These are phyloP conservation scores for Pichia pseudocactophila DNA, from an alignment of 805 yeast species.

Conservation along the genomic window DNA sequence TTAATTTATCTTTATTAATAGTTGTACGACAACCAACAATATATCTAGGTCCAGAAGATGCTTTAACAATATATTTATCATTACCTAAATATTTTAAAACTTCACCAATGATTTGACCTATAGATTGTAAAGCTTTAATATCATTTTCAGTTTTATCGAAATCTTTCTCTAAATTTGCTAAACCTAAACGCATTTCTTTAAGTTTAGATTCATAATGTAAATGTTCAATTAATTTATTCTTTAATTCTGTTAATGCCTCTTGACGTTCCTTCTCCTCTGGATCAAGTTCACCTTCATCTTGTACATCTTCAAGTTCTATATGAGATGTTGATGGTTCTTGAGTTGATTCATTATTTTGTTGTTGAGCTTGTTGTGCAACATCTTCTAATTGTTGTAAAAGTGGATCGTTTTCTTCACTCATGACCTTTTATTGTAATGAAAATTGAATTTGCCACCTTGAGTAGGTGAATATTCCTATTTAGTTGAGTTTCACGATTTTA, in stretches of 20 bases:
- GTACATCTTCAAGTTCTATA: neutral
- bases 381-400: slow-evolving; percentile 56
- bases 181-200: slow-evolving; percentile 71
- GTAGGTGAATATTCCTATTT: neutral
- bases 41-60: slow-evolving; percentile 94
- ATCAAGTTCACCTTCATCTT: slow-evolving; percentile 6
- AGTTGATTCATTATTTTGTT: neutral
- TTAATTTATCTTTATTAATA: slow-evolving; percentile 69
- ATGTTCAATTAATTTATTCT: slow-evolving; percentile 83
- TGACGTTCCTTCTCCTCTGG: slow-evolving; percentile 37
- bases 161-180: slow-evolving; percentile 74
- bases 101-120: slow-evolving; percentile 96
- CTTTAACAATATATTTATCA: slow-evolving; percentile 91
- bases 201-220: slow-evolving; percentile 89
- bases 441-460: neutral
- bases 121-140: slow-evolving; percentile 92
- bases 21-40: slow-evolving; percentile 96
- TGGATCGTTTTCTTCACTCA: slow-evolving; percentile 58
- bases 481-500: too few species aligned
- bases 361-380: slow-evolving; percentile 18
- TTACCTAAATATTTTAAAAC: slow-evolving; percentile 91
- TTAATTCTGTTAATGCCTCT: slow-evolving; percentile 68
- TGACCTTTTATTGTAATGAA: slow-evolving; percentile 1
- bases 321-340: slow-evolving; percentile 2
- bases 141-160: slow-evolving; percentile 94